Evolutionary conservation across 2,329 filamentous ascomycete genomes (phyloP).

Genomic region (Claviceps spartinae): DNA sequence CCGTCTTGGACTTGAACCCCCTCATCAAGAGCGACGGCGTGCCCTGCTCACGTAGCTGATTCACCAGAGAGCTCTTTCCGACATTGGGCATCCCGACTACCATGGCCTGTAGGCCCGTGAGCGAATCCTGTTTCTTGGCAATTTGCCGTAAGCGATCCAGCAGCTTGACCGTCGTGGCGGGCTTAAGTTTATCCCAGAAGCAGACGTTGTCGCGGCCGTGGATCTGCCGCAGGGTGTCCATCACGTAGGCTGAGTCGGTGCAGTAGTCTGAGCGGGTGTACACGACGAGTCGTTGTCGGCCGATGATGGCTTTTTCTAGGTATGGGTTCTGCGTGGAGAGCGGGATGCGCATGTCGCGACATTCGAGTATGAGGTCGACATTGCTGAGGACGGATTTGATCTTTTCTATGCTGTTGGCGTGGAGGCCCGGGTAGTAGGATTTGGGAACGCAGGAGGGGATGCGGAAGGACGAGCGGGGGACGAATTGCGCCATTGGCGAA

Average conservation of each 20-base stretch:
- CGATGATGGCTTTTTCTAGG: slow-evolving; percentile 65
- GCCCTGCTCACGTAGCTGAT: slow-evolving; percentile 67
- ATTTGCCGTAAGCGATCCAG: slow-evolving; percentile 23
- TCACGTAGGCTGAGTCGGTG: slow-evolving; percentile 17
- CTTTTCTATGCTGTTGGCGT: slow-evolving; percentile 63
- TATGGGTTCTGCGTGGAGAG: slow-evolving; percentile 80
- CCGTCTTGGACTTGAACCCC: slow-evolving; percentile 44
- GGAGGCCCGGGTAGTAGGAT: slow-evolving; percentile 92
- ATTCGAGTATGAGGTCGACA: slow-evolving; percentile 85
- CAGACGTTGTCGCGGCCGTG: slow-evolving; percentile 20
- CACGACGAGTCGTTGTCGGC: slow-evolving; percentile 63
- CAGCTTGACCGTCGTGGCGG: slow-evolving; percentile 22
- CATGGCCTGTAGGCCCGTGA: slow-evolving; percentile 76
- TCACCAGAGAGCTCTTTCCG: slow-evolving; percentile 90
- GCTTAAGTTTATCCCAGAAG: slow-evolving; percentile 30
- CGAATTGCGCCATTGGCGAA: slow-evolving; percentile 35
- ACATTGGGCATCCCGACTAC: slow-evolving; percentile 97
- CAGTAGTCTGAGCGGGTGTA: slow-evolving; percentile 85
- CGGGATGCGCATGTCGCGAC: slow-evolving; percentile 83
- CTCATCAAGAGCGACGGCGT: slow-evolving; percentile 28
- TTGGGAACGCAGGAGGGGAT: slow-evolving; percentile 61
- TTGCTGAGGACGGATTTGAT: slow-evolving; percentile 71
- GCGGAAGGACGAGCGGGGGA: slow-evolving; percentile 61
- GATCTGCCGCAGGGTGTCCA: slow-evolving; percentile 18
- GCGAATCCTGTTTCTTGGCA: slow-evolving; percentile 28